A percentile compares a stretch with the other conserved stretches of the same genome.
Conservation (phyloP, 345 rosid species). For the Xanthoceras sorbifolium region DNA sequence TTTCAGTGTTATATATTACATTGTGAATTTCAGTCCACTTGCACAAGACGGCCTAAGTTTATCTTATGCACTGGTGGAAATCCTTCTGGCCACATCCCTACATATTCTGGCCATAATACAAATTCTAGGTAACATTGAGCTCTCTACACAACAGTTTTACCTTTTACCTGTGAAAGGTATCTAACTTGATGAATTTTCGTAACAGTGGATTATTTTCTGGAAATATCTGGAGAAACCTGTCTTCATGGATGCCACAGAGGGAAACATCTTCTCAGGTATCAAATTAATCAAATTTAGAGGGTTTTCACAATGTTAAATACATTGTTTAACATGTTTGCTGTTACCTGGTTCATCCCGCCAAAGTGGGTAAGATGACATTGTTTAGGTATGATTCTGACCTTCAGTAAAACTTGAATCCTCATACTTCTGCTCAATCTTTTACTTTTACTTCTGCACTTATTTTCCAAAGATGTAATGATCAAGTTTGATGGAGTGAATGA, state of each 20-base stretch:
- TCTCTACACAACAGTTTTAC: constrained; percentile 2
- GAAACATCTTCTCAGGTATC: constrained; percentile 66
- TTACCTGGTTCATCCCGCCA: not conserved
- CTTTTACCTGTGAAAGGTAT: not conserved
- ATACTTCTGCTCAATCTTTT: not conserved
- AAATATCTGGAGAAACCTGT: constrained; percentile 78
- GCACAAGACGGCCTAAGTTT: constrained; percentile 81
- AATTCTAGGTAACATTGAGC: constrained; percentile 52
- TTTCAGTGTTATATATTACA: constrained; percentile 11
- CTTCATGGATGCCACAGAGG: constrained; percentile 89
- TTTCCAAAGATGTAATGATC: not conserved
- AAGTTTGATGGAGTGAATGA: constrained; percentile 8
- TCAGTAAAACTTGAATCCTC: not conserved
- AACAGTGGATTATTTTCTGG: constrained; percentile 76
- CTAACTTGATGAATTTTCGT: constrained; percentile 24
- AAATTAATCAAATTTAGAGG: constrained; percentile 10
- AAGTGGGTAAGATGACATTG: not conserved
- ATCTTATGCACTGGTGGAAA: constrained; percentile 88
- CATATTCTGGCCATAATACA: constrained; percentile 60
- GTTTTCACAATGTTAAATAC: not conserved
- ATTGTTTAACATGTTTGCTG: not conserved
- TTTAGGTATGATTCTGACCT: not conserved
- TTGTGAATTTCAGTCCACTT: constrained; percentile 61
- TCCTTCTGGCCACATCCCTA: constrained; percentile 66
- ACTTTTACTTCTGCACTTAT: too few relatives aligned